Evolutionary conservation across 2,329 filamentous ascomycete species (phyloP).

Genomic region (Fusarium irregulare): DNA sequence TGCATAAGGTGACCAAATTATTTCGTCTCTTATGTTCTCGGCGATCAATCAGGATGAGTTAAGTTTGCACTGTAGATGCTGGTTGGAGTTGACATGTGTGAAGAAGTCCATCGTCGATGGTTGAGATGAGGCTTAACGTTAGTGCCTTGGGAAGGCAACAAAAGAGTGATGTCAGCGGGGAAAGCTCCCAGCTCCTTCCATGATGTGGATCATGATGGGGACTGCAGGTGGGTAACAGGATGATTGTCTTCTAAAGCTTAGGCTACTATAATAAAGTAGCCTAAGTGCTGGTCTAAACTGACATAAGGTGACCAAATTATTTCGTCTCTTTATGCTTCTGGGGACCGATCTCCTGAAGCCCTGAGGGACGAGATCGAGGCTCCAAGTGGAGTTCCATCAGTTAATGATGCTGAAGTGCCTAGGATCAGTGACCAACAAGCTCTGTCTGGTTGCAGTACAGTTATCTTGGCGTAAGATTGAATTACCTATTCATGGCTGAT

Average conservation of each 20-base stretch:
- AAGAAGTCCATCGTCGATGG: slow-evolving; percentile 5
- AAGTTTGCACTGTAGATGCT: not conserved
- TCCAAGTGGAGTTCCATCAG: slow-evolving; percentile 22
- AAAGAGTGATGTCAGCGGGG: slow-evolving; percentile 31
- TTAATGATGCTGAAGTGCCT: not conserved
- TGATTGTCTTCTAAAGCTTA: too few species aligned
- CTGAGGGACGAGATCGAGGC: not conserved
- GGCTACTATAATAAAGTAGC: too few species aligned
- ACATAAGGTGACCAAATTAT: too few species aligned
- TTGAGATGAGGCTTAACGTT: slow-evolving; percentile 7
- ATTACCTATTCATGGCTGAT: not conserved
- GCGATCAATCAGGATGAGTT: not conserved
- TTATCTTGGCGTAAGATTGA: not conserved
- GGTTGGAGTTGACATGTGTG: not conserved
- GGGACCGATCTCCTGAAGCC: not conserved
- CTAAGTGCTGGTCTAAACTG: rapidly evolving
- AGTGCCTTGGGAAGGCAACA: not conserved
- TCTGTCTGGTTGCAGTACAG: not conserved
- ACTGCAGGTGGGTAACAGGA: not conserved
- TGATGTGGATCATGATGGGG: slow-evolving; percentile 23
- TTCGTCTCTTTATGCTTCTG: too few species aligned
- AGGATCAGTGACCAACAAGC: not conserved
- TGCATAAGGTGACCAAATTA: not conserved
- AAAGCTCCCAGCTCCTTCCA: slow-evolving; percentile 2
- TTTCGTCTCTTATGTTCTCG: not conserved